These are phyloP conservation scores for Porcisia hertigi DNA, from an alignment of 208 protist genomes.

Conservation along the genomic window DNA sequence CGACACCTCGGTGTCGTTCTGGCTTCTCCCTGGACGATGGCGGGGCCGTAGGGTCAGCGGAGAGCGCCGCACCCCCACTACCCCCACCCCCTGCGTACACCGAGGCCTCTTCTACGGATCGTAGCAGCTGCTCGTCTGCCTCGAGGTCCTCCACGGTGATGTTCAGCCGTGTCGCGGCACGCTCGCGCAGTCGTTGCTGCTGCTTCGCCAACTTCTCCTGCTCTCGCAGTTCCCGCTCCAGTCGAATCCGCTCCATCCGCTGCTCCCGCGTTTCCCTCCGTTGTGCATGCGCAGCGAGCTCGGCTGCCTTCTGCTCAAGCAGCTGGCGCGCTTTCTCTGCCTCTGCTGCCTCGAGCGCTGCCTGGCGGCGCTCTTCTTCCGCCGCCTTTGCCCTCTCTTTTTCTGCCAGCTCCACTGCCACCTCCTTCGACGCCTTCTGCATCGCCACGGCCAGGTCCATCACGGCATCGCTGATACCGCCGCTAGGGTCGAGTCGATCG, in stretches of 20 bases:
- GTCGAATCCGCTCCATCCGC: slow-evolving; percentile 62
- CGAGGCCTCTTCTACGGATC: slow-evolving; percentile 39
- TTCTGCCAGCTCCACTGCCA: slow-evolving; percentile 50
- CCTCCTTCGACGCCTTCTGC: slow-evolving; percentile 54
- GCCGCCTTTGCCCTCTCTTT: slow-evolving; percentile 50
- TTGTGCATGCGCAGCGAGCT: slow-evolving; percentile 28
- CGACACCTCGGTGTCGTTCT: not conserved
- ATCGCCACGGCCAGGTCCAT: slow-evolving; percentile 73
- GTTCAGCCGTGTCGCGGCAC: slow-evolving; percentile 61
- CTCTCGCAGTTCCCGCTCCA: slow-evolving; percentile 77
- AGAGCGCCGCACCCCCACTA: not conserved
- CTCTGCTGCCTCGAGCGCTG: slow-evolving; percentile 61
- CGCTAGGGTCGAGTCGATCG: slow-evolving; percentile 16
- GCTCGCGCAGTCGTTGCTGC: slow-evolving; percentile 56
- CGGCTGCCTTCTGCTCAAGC: slow-evolving; percentile 54
- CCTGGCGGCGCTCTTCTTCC: slow-evolving; percentile 66
- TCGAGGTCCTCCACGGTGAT: slow-evolving; percentile 75
- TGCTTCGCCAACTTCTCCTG: slow-evolving; percentile 59
- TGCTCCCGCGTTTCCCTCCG: slow-evolving; percentile 70
- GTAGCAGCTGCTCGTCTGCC: slow-evolving; percentile 63
- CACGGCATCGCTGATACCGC: slow-evolving; percentile 52
- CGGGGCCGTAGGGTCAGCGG: not conserved
- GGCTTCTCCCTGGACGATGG: not conserved
- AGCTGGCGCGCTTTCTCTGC: slow-evolving; percentile 62
- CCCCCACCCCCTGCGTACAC: slow-evolving; percentile 4